Evolutionary conservation across 805 yeast genomes (phyloP), one percentile per base, ranked within the genome.

Genomic region (Lipomyces kockii): DNA sequence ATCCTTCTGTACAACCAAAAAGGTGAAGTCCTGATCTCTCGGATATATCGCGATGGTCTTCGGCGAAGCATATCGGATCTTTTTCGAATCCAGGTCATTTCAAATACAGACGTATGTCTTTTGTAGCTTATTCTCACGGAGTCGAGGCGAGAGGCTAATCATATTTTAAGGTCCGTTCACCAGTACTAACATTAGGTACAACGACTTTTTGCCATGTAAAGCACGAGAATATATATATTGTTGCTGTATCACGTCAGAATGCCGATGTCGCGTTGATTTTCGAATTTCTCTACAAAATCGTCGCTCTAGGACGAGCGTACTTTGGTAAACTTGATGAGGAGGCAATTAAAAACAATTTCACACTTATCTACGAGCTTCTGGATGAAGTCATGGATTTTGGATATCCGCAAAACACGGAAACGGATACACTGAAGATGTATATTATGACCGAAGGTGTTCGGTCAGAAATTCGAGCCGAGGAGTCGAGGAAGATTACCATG

Each of bases 11-110:
- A 85, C 80, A 91, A 89, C 74, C 83, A 83, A 63, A 86, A 89
- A 67, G 98, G 98, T 4, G 98, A 93, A 76, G 87, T 92, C 25
- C 80, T 94, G 54, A 86, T 93, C 62, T 88, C 95, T 27, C 85
- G 90, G 63, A 76, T 90, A 49, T 88, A 88, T 77, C 83, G 88
- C 65, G 92, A 89, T 63, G 91, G 93, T 1, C 85, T 92, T 64
- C 86, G 91, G 72, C 80, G 94, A 62, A 89, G 89, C 63, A 87
- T 93, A 25, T 82, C 95, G 20, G 98, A 93, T 73, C 91, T 92
- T 37, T 94, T 94, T 75, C 84, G 97, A n/a, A 88, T 92, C 63
- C 97, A 94, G 76, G 97, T 94, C 34, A 91, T 94, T 54, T 82
- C 90, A 62, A 84, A 88, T 65, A 81, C 85, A 2, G 87, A 84